phyloP scores from a whole-genome alignment of 352 stramenopile species.

The Phytopythium sindhum region DNA sequence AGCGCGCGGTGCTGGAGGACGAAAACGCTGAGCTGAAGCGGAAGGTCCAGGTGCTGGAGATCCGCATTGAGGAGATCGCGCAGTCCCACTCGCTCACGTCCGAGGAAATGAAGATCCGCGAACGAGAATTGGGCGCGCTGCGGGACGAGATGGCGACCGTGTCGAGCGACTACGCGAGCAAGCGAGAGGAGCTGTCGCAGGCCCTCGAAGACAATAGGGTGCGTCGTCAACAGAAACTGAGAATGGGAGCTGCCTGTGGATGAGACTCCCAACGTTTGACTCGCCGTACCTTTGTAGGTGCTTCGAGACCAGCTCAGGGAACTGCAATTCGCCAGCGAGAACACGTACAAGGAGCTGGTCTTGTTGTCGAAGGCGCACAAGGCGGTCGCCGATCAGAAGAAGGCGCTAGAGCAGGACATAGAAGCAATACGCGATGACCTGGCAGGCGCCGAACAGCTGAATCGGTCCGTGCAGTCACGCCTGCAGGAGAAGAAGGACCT shows the following conservation, averaged over 20 bases:
- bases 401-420: slow-evolving; percentile 38
- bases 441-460: slow-evolving; percentile 51
- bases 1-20: slow-evolving; percentile 56
- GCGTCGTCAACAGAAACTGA: neutral
- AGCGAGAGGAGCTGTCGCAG: slow-evolving; percentile 54
- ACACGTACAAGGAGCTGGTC: slow-evolving; percentile 77
- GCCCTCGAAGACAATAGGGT: slow-evolving; percentile 56
- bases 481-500: slow-evolving; percentile 67
- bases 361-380: slow-evolving; percentile 80
- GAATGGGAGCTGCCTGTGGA: neutral
- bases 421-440: slow-evolving; percentile 47
- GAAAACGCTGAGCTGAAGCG: slow-evolving; percentile 74
- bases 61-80: slow-evolving; percentile 70
- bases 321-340: slow-evolving; percentile 51
- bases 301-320: slow-evolving; percentile 61
- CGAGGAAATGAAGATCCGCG: slow-evolving; percentile 60
- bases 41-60: slow-evolving; percentile 76
- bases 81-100: slow-evolving; percentile 51
- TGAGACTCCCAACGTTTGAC: neutral
- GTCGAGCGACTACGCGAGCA: slow-evolving; percentile 62
- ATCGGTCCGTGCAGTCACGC: slow-evolving; percentile 49
- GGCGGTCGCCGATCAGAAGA: slow-evolving; percentile 56
- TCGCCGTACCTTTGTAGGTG: slow-evolving; percentile 20
- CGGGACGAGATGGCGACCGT: slow-evolving; percentile 64
- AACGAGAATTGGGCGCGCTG: slow-evolving; percentile 51